Conservation (phyloP, 805 yeast species). For the Candida lessepsii region DNA sequence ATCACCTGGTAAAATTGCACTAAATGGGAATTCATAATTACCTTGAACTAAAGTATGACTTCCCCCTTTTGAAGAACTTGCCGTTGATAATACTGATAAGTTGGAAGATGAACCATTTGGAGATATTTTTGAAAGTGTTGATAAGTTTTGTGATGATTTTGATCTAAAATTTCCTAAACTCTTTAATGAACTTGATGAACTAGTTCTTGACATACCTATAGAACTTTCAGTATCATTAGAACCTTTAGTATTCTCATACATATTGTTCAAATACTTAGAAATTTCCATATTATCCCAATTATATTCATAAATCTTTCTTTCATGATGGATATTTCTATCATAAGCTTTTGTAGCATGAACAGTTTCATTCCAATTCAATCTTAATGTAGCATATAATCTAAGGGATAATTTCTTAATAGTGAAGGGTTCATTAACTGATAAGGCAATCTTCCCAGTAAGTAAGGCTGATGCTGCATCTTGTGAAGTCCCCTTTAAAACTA, state of each 20-base stretch:
- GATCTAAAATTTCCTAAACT: slow-evolving; percentile 32
- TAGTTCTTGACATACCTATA: slow-evolving; percentile 35
- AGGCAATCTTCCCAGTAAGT: slow-evolving; percentile 72
- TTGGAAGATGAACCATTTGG: slow-evolving; percentile 15
- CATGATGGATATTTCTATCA: slow-evolving; percentile 50
- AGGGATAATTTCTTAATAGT: slow-evolving; percentile 62
- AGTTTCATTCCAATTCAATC: slow-evolving; percentile 63
- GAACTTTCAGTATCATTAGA: slow-evolving; percentile 17
- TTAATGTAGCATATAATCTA: slow-evolving; percentile 63
- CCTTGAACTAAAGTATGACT: slow-evolving; percentile 60
- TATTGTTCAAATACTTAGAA: slow-evolving; percentile 36
- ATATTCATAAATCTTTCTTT: slow-evolving; percentile 69
- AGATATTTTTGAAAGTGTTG: slow-evolving; percentile 5
- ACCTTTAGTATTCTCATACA: slow-evolving; percentile 25
- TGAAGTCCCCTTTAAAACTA: slow-evolving; percentile 76
- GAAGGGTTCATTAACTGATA: slow-evolving; percentile 75
- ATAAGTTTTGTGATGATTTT: slow-evolving; percentile 33
- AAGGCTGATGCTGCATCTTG: slow-evolving; percentile 75
- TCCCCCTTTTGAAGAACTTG: slow-evolving; percentile 4
- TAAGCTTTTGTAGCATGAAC: slow-evolving; percentile 43
- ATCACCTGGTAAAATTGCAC: slow-evolving; percentile 78
- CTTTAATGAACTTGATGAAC: slow-evolving; percentile 45
- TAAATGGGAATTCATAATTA: slow-evolving; percentile 88
- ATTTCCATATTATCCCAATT: slow-evolving; percentile 72
- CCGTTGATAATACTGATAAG: slow-evolving; percentile 10